Conservation (phyloP, 805 yeast species). For the Sugiyamaella smithiae region DNA sequence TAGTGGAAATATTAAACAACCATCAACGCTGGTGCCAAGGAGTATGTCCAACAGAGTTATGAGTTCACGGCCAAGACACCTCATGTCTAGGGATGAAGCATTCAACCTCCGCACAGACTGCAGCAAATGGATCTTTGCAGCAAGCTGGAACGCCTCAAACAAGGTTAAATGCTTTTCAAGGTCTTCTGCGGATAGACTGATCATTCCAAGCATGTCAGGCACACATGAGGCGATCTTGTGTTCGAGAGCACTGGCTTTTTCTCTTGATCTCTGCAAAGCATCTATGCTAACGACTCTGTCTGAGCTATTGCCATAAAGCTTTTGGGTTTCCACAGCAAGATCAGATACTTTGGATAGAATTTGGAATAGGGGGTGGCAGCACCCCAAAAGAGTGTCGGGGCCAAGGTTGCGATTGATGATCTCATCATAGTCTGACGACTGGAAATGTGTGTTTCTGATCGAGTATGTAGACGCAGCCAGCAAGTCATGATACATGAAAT, state of each 20-base stretch:
- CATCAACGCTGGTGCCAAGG: constrained; percentile 64
- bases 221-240: constrained; percentile 45
- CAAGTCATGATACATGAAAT: constrained; percentile 79
- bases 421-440: constrained; percentile 55
- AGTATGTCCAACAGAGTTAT: constrained; percentile 57
- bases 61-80: constrained; percentile 53
- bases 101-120: constrained; percentile 61
- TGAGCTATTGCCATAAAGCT: constrained; percentile 25
- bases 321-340: constrained; percentile 53
- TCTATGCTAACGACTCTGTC: constrained; percentile 13
- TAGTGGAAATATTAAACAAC: constrained; percentile 70
- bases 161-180: constrained; percentile 64
- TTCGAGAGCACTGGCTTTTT: constrained; percentile 42
- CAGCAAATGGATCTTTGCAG: constrained; percentile 63
- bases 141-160: constrained; percentile 67
- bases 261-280: constrained; percentile 17
- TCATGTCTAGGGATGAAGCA: constrained; percentile 63
- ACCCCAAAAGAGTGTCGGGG: constrained; percentile 69
- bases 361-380: constrained; percentile 64
- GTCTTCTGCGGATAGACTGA: constrained; percentile 43
- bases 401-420: constrained; percentile 44
- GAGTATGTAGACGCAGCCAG: constrained; percentile 56
- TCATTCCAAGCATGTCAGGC: constrained; percentile 52
- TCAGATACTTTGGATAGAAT: constrained; percentile 66
- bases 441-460: constrained; percentile 64